phyloP scores from a whole-genome alignment of 2,329 filamentous ascomycete genomes.

The Aspergillus persii region DNA sequence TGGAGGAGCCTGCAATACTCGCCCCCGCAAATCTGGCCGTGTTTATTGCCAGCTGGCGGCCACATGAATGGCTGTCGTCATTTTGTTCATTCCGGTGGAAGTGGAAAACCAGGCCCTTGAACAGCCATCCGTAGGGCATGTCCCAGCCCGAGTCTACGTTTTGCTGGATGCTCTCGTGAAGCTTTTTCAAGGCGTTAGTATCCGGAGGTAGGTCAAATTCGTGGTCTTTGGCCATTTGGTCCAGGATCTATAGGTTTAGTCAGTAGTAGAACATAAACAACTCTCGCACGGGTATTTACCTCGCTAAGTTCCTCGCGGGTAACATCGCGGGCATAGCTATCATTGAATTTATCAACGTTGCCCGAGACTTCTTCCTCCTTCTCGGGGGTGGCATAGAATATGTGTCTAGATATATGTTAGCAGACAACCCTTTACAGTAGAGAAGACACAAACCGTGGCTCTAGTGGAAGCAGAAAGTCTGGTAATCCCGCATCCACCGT shows the following conservation, averaged over 20 bases:
- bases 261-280: background rate
- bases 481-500: constrained; percentile 53
- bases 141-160: constrained; percentile 32
- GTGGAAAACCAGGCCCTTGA: constrained; percentile 47
- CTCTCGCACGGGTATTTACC: constrained; percentile 24
- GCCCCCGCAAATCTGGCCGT: constrained; percentile 71
- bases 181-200: constrained; percentile 50
- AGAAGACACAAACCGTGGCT: constrained; percentile 44
- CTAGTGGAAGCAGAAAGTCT: constrained; percentile 63
- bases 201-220: constrained; percentile 42
- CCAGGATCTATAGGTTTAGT: constrained; percentile 34
- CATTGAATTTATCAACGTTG: constrained; percentile 73
- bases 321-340: constrained; percentile 76
- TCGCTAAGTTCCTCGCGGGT: constrained; percentile 60
- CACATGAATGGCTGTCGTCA: constrained; percentile 10
- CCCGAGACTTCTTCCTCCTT: constrained; percentile 54
- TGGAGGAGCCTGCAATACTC: constrained; percentile 49
- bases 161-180: constrained; percentile 57
- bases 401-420: constrained; percentile 51
- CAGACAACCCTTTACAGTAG: background rate
- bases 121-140: constrained; percentile 46
- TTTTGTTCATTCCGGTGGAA: constrained; percentile 30
- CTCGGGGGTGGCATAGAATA: constrained; percentile 66
- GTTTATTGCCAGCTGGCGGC: constrained; percentile 51
- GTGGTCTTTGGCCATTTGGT: constrained; percentile 36